A percentile compares a stretch with the other conserved stretches of the same genome.
Conservation (phyloP, 495 filamentous ascomycete genomes). For the Echria macrotheca region DNA sequence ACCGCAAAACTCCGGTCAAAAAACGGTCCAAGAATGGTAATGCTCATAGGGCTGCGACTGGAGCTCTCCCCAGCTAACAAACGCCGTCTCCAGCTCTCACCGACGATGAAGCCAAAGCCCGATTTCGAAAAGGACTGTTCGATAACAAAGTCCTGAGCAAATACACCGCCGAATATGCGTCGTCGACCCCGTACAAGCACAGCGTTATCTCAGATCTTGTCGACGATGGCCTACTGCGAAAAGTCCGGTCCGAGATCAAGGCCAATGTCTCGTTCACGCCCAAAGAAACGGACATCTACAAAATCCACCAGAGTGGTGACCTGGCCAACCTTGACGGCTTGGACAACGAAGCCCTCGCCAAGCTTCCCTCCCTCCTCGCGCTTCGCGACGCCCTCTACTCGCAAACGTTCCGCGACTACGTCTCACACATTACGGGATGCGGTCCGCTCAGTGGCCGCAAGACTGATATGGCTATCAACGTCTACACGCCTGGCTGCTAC, state of each 20-base stretch:
- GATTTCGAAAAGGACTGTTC: slow-evolving; percentile 75
- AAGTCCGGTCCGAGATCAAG: slow-evolving; percentile 84
- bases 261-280: slow-evolving; percentile 88
- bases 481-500: slow-evolving; percentile 95
- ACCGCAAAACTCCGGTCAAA: slow-evolving; percentile 32
- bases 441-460: slow-evolving; percentile 86
- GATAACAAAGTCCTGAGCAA: slow-evolving; percentile 57
- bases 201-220: slow-evolving; percentile 80
- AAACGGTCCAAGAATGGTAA: slow-evolving; percentile 44
- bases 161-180: slow-evolving; percentile 65
- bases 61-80: no score
- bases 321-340: slow-evolving; percentile 94
- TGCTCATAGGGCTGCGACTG: no score
- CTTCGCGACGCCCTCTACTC: slow-evolving; percentile 94
- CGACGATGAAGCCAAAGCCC: slow-evolving; percentile 40
- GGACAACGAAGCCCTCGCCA: slow-evolving; percentile 71
- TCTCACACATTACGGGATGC: slow-evolving; percentile 76
- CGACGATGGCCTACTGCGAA: slow-evolving; percentile 69
- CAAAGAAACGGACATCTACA: slow-evolving; percentile 99
- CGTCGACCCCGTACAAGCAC: slow-evolving; percentile 82
- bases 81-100: slow-evolving; percentile 34
- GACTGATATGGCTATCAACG: slow-evolving; percentile 99
- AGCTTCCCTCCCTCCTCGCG: slow-evolving; percentile 76
- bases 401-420: slow-evolving; percentile 77
- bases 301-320: slow-evolving; percentile 97